These are phyloP conservation scores for Persicaria maculosa DNA, from an alignment of 148 eudicot species.

Conservation along the genomic window DNA sequence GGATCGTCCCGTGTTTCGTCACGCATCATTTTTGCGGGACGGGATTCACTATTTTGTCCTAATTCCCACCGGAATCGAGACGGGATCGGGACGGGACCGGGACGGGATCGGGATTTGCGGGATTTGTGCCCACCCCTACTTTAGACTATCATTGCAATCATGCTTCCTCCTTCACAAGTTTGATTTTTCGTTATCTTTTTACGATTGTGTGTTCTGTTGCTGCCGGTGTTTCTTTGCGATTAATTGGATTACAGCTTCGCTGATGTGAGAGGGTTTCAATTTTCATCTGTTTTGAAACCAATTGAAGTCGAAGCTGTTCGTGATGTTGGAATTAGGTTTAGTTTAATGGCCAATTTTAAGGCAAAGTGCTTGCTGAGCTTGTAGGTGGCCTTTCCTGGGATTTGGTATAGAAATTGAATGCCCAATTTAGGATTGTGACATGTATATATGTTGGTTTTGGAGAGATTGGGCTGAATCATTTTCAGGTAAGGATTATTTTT, in stretches of 20 bases:
- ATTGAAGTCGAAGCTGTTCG: neutral
- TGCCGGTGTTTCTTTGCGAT: neutral
- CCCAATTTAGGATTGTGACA: neutral
- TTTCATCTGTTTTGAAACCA: neutral
- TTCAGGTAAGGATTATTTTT: neutral
- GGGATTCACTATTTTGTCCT: no score
- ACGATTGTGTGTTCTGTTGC: neutral
- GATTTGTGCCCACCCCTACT: no score
- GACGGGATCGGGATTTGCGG: no score
- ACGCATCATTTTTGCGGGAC: no score
- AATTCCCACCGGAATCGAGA: no score
- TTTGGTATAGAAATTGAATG: neutral
- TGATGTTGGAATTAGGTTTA: neutral
- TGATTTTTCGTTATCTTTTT: neutral
- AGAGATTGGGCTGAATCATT: neutral
- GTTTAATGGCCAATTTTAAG: neutral
- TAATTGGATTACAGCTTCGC: neutral
- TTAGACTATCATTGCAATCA: neutral
- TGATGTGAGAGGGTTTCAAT: neutral
- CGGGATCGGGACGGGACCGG: no score
- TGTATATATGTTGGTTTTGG: neutral
- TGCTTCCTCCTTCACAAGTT: neutral
- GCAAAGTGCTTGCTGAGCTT: neutral
- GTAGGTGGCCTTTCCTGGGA: neutral
- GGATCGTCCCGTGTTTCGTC: no score